Conservation (phyloP, 805 yeast species). For the Hanseniaspora lachancei region DNA sequence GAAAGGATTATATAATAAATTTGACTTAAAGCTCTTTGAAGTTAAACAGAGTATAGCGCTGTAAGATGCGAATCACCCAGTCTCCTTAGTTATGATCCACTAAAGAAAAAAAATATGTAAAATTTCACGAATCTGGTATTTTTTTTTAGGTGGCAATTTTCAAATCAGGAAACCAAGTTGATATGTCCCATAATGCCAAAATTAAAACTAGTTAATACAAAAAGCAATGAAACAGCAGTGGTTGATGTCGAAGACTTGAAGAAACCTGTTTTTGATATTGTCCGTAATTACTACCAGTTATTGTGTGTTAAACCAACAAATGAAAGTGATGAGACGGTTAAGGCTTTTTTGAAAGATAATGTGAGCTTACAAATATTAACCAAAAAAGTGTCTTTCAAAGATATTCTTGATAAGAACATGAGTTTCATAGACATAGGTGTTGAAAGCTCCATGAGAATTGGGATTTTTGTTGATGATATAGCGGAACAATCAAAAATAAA, state of each 20-base stretch:
- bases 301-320: neutral
- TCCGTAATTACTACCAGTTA: neutral
- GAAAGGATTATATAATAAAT: too few species aligned
- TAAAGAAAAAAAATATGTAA: too few species aligned
- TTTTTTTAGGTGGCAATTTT: neutral
- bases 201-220: conserved; percentile 1
- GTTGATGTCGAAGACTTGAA: neutral
- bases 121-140: too few species aligned
- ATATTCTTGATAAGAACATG: neutral
- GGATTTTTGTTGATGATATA: neutral
- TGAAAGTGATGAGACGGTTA: neutral
- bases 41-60: too few species aligned
- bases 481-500: neutral
- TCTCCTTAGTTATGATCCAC: too few species aligned
- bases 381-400: neutral
- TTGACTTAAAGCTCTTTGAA: too few species aligned
- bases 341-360: neutral
- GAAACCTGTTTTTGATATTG: neutral
- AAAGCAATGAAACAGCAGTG: conserved; percentile 1
- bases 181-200: neutral
- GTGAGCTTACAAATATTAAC: conserved; percentile 5
- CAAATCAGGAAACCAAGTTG: neutral
- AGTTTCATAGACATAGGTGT: conserved; percentile 4
- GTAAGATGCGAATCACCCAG: too few species aligned
- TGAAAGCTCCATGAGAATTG: conserved; percentile 2